Evolutionary conservation across 164 flowering plant genomes (phyloP), one percentile per base, ranked within the genome.

Genomic region (Litsea cubeba): DNA sequence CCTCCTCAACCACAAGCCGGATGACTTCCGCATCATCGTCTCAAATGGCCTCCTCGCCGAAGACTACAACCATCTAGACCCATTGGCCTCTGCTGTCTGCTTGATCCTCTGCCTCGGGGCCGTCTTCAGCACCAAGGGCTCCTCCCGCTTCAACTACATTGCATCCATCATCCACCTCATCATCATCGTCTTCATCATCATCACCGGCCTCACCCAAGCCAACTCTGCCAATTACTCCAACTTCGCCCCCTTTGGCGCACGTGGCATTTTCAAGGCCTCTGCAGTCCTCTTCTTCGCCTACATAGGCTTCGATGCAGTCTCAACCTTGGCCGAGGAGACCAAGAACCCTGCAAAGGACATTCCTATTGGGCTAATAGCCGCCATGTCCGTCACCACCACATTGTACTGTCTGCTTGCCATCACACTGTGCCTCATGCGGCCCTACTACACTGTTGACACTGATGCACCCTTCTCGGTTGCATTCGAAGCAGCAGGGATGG

Each of bases 391-490:
- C 25, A 82, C 80, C 3, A 87, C 80, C 1, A 0, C 65, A 0
- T 69, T 63, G 0, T 88, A 88, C 28, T 85, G 89, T 49, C 2
- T 79, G 11, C 62, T 88, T 1, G 87, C 89, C 0, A 69, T 78
- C 3, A 84, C 86, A 0, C 76, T 88, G 0, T 87, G 90, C 74
- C 71, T 87, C 0, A 88, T 88, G 92, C 85, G 81, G 49, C 80
- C 84, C 0, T 88, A 76, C 65, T 2, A 18, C 1, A 3, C 50
- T 1, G 69, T 90, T 14, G 83, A 90, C 49, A 12, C 0, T 0
- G 80, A 87, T 60, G 94, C 92, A 0, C 91, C 94, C 0, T 90
- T 84, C 72, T 81, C 92, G 0, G 78, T 87, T 0, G 94, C 94
- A 0, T 90, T 90, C 51, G 46, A 84, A 35, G 83, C 83, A 2